Base-by-base conservation (phyloP, 208 protist species). In the Zelonia costaricensis region DNA sequence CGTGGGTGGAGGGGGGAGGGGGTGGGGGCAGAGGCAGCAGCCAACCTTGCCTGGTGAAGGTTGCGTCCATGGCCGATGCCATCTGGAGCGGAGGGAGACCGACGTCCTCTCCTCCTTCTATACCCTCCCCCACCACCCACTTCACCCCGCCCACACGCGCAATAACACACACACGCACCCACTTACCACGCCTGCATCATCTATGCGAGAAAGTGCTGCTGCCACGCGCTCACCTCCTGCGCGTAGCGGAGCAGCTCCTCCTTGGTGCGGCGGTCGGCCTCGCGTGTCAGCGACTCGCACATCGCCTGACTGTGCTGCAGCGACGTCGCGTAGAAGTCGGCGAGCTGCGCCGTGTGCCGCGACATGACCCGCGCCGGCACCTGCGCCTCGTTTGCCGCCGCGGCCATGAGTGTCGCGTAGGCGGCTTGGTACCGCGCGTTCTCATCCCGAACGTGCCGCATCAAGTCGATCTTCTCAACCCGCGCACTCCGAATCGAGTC, bases 361-460 rank as follows among this genome's bases (percentile, higher is more conserved):
- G 82, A 76, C 89, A 95, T 95, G 12, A 89, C 60, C 23, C 74
- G 71, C 30, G 62, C 69, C 30, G 89, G 78, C 40, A 80, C 77
- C 36, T 79, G 84, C 35, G 66, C 61, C 43, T 80, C 80, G 54
- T 90, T 91, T 16, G 80, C 78, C 0, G 86, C 90, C 18, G 82
- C 71, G 48, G 76, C 75, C 73, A 95, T 86, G 35, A 93, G 58
- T 2, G 73, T 72, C 9, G 74, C 71, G 69, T 93, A 95, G n/a
- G 86, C 86, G 0, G 60, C 68, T 4, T 76, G 74, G 76, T 93
- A 93, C 25, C 82, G 86, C 43, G 77, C 63, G 58, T 95, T 87
- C 78, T 91, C 86, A 10, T 95, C 84, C 15, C 74, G 75, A 27
- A 93, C 73, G 16, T 67, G 78, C 12, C 73, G 77, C 80, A 74